Conservation (phyloP, 805 yeast genomes). For the Alloascoidea hylecoeti region DNA sequence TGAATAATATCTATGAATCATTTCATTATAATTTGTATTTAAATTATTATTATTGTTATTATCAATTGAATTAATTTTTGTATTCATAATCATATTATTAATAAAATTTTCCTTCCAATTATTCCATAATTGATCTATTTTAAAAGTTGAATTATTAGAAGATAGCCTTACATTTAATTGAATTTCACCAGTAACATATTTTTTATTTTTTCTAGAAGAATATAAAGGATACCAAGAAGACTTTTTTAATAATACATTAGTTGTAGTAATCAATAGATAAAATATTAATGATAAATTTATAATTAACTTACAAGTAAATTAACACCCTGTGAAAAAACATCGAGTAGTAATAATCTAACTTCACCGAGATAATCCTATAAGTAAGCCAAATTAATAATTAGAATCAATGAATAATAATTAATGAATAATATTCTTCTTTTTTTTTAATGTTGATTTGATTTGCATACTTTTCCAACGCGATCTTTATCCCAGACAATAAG, state of each 20-base stretch:
- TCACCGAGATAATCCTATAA: constrained; percentile 2
- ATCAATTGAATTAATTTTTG: not conserved
- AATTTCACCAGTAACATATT: constrained; percentile 1
- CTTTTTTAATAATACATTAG: not conserved
- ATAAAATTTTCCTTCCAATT: not conserved
- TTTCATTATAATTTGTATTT: not conserved
- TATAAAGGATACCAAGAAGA: not conserved
- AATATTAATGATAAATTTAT: too few relatives aligned
- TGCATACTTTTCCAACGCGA: constrained; percentile 9
- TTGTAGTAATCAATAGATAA: too few relatives aligned
- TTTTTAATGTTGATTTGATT: constrained; percentile 4
- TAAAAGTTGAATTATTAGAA: not conserved
- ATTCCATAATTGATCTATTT: not conserved
- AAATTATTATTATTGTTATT: not conserved
- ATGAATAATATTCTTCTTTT: constrained; percentile 4
- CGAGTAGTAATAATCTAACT: constrained; percentile 5
- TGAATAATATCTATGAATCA: not conserved
- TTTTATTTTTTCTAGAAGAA: constrained; percentile 2
- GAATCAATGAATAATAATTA: not conserved
- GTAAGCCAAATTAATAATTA: not conserved
- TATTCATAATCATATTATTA: not conserved
- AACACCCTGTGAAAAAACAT: constrained; percentile 4
- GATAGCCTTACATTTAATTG: not conserved
- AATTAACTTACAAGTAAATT: too few relatives aligned
- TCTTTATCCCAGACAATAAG: constrained; percentile 16